Evolutionary conservation across 306 rosid genomes (phyloP).

Genomic region (Cicer arietinum): DNA sequence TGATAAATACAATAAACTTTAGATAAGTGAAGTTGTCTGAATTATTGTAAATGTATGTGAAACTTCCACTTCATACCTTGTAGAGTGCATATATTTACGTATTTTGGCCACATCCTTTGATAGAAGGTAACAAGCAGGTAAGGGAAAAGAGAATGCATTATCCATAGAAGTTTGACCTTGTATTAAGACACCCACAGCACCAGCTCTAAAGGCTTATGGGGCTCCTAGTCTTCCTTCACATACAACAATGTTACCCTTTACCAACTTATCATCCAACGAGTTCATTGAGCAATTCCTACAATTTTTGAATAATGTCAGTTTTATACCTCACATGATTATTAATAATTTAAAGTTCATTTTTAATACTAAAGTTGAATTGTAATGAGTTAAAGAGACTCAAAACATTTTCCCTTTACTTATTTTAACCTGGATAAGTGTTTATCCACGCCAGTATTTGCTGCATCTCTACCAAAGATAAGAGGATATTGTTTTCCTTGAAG

Average conservation of each 20-base stretch:
- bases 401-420: too few relatives aligned
- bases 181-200: slow-evolving; percentile 39
- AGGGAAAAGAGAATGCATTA: neutral
- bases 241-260: slow-evolving; percentile 51
- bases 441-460: neutral
- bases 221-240: neutral
- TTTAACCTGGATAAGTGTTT: slow-evolving; percentile 36
- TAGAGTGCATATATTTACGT: slow-evolving; percentile 27
- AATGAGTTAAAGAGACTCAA: too few relatives aligned
- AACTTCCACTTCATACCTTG: slow-evolving; percentile 25
- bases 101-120: neutral
- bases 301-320: neutral
- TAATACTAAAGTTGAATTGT: neutral
- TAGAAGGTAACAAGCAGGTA: slow-evolving; percentile 42
- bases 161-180: neutral
- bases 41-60: neutral
- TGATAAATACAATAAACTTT: neutral
- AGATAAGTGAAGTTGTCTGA: neutral
- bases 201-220: neutral
- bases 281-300: slow-evolving; percentile 19
- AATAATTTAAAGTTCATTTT: too few relatives aligned
- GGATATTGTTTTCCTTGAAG: slow-evolving; percentile 39
- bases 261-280: slow-evolving; percentile 28
- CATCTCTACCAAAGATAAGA: slow-evolving; percentile 45
- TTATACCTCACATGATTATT: too few relatives aligned